phyloP scores from a whole-genome alignment of 1,284 basidiomycete genomes.

The Leccinum solheimii region DNA sequence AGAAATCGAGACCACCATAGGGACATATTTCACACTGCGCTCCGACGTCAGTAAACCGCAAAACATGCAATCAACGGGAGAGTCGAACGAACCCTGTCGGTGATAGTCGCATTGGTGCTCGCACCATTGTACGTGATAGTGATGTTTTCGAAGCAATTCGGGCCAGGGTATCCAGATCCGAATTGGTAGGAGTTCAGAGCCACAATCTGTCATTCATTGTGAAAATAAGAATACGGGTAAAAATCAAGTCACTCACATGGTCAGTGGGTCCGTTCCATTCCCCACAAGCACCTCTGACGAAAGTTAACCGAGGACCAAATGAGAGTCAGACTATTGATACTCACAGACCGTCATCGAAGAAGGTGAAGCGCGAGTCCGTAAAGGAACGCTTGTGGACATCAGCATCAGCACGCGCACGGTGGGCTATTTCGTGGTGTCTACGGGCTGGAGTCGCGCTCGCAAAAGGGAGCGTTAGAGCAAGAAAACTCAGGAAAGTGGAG shows the following conservation, averaged over 20 bases:
- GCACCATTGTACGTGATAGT: constrained; percentile 64
- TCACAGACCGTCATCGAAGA: constrained; percentile 57
- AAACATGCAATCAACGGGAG: neutral
- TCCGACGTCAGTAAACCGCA: constrained; percentile 3
- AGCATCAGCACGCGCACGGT: constrained; percentile 40
- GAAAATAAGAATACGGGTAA: constrained; percentile 1
- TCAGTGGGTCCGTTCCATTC: constrained; percentile 42
- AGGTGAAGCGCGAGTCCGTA: constrained; percentile 44
- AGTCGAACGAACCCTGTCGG: constrained; percentile 54
- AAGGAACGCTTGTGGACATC: constrained; percentile 39
- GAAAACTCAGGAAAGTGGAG: constrained; percentile 26
- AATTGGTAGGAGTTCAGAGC: constrained; percentile 51
- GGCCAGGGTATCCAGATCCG: constrained; percentile 55
- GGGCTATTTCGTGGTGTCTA: constrained; percentile 46
- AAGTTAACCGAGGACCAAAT: neutral
- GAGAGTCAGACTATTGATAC: constrained; percentile 22
- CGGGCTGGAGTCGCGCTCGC: constrained; percentile 33
- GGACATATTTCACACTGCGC: constrained; percentile 70
- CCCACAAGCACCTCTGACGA: constrained; percentile 57
- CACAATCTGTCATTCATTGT: constrained; percentile 41
- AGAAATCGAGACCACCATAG: constrained; percentile 77
- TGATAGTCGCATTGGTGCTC: constrained; percentile 57
- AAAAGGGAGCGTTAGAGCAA: constrained; percentile 40
- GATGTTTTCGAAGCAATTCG: constrained; percentile 62
- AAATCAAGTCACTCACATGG: constrained; percentile 44